Conservation (phyloP, 495 filamentous ascomycete genomes). For the Penicillium dipodomyicola region DNA sequence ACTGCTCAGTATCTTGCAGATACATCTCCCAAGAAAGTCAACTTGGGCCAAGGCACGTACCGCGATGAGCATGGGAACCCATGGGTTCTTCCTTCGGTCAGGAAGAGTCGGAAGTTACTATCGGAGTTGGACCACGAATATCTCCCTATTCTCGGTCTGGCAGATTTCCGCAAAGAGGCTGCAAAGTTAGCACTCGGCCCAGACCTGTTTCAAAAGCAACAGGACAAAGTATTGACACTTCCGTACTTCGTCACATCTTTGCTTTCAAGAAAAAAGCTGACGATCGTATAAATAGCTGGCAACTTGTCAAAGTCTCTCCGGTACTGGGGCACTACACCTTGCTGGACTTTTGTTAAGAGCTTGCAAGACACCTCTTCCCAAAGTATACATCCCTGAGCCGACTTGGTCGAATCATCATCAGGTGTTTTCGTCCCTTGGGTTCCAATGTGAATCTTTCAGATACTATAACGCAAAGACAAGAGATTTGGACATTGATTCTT, state of each 20-base stretch:
- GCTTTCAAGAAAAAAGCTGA: background rate
- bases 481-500: slow-evolving; percentile 24
- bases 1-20: slow-evolving; percentile 35
- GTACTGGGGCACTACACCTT: slow-evolving; percentile 79
- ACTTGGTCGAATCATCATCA: slow-evolving; percentile 45
- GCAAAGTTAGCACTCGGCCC: slow-evolving; percentile 25
- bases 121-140: slow-evolving; percentile 22
- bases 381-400: slow-evolving; percentile 32
- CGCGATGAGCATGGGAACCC: slow-evolving; percentile 40
- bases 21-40: slow-evolving; percentile 32
- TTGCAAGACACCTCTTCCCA: slow-evolving; percentile 19
- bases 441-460: slow-evolving; percentile 24
- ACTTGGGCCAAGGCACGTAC: slow-evolving; percentile 40
- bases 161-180: slow-evolving; percentile 24
- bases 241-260: background rate
- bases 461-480: slow-evolving; percentile 27
- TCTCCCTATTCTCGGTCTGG: slow-evolving; percentile 37
- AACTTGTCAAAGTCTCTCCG: slow-evolving; percentile 69
- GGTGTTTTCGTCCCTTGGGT: slow-evolving; percentile 35
- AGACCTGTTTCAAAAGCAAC: slow-evolving; percentile 10
- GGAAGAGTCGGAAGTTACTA: slow-evolving; percentile 16
- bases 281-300: slow-evolving; percentile 19
- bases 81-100: slow-evolving; percentile 41
- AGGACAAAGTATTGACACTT: slow-evolving; percentile 14
- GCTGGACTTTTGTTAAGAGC: slow-evolving; percentile 69